Conservation (phyloP, 2,329 filamentous ascomycete species). For the Aspergillus jensenii region DNA sequence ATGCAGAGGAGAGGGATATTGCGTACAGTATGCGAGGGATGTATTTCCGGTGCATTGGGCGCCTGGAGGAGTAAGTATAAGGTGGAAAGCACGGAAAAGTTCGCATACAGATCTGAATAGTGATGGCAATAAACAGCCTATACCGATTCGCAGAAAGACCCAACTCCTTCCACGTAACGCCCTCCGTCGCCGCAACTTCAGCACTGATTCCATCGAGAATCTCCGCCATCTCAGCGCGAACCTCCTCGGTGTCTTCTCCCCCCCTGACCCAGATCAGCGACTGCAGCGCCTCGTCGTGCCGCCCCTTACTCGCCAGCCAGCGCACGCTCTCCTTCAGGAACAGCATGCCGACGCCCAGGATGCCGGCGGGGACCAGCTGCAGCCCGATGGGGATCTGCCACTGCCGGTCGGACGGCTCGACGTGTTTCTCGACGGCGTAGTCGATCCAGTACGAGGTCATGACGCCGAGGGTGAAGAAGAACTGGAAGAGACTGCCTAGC, state of each 20-base stretch:
- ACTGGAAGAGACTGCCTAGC: constrained; percentile 38
- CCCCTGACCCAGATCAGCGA: constrained; percentile 52
- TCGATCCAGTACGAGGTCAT: constrained; percentile 48
- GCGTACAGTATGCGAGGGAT: constrained; percentile 44
- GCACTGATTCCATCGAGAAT: constrained; percentile 26
- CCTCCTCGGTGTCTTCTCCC: constrained; percentile 21
- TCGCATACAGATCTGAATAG: constrained; percentile 45
- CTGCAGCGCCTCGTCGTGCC: constrained; percentile 48
- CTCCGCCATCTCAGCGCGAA: constrained; percentile 29
- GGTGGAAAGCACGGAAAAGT: neutral
- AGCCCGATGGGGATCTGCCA: constrained; percentile 52
- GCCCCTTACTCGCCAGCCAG: constrained; percentile 51
- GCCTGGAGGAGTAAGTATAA: constrained; percentile 3
- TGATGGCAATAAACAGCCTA: constrained; percentile 48
- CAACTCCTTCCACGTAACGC: constrained; percentile 49
- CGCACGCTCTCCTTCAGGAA: constrained; percentile 49
- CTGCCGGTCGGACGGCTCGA: constrained; percentile 41
- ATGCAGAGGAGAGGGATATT: too few relatives aligned
- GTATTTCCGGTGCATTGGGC: constrained; percentile 53
- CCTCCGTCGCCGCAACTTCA: constrained; percentile 40
- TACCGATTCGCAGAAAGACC: constrained; percentile 48
- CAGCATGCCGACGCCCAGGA: constrained; percentile 51
- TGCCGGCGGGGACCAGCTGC: constrained; percentile 50
- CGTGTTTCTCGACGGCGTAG: constrained; percentile 47
- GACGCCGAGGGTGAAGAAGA: constrained; percentile 38